Percentiles rank a stretch among this genome's conserved stretches.
Conservation (phyloP, 441 rosid genomes). For the Euphorbia corollata region DNA sequence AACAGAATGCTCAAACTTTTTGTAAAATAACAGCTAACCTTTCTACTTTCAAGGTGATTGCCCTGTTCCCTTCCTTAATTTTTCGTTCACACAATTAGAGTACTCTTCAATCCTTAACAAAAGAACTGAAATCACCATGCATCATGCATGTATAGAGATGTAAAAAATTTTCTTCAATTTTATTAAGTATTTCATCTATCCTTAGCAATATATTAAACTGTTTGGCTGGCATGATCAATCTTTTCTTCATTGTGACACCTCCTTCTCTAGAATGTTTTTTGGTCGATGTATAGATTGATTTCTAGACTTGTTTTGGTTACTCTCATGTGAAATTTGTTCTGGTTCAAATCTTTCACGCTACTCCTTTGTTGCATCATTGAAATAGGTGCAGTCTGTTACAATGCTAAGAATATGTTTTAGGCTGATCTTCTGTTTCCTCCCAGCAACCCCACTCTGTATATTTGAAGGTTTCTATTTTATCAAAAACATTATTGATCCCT, state of each 20-base stretch:
- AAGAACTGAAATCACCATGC: neutral
- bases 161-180: neutral
- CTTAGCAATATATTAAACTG: neutral
- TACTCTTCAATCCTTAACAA: neutral
- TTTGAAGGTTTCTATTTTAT: neutral
- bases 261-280: neutral
- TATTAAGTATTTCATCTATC: neutral
- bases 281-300: neutral
- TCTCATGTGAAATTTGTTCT: neutral
- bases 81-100: neutral
- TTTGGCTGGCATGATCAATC: neutral
- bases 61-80: neutral
- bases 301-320: neutral
- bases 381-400: neutral
- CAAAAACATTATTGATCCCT: neutral
- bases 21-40: constrained; percentile 67
- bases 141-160: neutral
- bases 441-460: neutral
- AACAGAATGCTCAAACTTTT: constrained; percentile 66
- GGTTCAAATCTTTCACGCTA: neutral
- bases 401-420: constrained; percentile 2
- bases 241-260: neutral
- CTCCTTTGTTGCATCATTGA: neutral
- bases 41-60: constrained; percentile 54
- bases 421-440: neutral